Conservation (phyloP, 768 basidiomycete species). For the Xerocomellus chrysenteron region DNA sequence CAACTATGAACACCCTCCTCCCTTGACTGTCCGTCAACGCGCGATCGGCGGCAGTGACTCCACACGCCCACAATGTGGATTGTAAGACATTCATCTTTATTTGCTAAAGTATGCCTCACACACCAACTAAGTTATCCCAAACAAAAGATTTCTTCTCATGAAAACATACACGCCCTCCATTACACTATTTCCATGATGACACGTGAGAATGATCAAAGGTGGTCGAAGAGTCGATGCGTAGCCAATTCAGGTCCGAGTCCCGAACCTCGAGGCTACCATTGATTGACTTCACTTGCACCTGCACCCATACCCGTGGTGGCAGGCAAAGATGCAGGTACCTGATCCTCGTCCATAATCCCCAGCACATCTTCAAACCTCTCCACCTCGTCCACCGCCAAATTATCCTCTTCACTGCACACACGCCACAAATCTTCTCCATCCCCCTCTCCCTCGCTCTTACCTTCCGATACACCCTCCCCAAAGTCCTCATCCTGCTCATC, state of each 20-base stretch:
- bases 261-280: background rate
- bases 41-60: no score
- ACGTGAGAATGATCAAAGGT: background rate
- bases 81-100: no score
- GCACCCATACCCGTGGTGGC: background rate
- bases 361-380: conserved; percentile 35
- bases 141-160: no score
- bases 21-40: no score
- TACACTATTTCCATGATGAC: no score
- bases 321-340: conserved; percentile 18
- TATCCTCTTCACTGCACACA: conserved; percentile 31
- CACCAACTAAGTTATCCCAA: no score
- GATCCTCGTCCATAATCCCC: conserved; percentile 35
- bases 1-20: no score
- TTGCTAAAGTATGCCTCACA: no score
- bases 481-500: conserved; percentile 73
- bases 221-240: background rate
- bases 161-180: no score
- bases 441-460: background rate
- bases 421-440: conserved; percentile 25
- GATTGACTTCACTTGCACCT: background rate
- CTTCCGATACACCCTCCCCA: conserved; percentile 15
- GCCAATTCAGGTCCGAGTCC: no score
- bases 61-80: no score
- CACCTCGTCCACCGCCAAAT: conserved; percentile 31